These are phyloP conservation scores for Cladosporium halotolerans DNA, from an alignment of 2,329 filamentous ascomycete species.

Conservation along the genomic window DNA sequence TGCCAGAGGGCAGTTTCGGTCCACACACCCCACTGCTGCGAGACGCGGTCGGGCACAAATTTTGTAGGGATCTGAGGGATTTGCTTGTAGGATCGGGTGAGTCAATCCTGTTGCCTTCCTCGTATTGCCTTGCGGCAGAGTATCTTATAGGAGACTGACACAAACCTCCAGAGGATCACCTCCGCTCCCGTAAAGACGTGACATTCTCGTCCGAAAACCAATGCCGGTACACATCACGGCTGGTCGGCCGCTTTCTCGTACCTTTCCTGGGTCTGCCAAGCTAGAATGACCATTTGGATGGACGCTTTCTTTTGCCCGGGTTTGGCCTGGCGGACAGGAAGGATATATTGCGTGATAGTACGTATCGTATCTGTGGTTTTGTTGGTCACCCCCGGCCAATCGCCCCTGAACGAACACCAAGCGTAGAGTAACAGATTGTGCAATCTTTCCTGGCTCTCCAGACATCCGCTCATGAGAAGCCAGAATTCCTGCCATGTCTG, in stretches of 20 bases:
- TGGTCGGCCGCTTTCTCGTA: constrained; percentile 39
- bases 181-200: background rate
- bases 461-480: no score
- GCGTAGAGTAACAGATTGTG: no score
- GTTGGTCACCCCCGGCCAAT: no score
- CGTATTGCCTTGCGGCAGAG: background rate
- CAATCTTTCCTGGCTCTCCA: no score
- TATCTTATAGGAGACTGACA: constrained; percentile 27
- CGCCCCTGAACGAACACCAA: no score
- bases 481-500: no score
- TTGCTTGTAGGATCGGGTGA: constrained; percentile 39
- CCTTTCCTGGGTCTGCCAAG: constrained; percentile 19
- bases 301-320: background rate
- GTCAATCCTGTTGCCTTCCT: constrained; percentile 12
- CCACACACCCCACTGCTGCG: constrained; percentile 34
- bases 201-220: constrained; percentile 2
- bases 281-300: background rate
- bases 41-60: constrained; percentile 30
- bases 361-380: no score
- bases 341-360: no score
- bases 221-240: constrained; percentile 35
- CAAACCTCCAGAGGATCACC: constrained; percentile 10
- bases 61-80: constrained; percentile 33
- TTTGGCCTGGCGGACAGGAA: background rate
- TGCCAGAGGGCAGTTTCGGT: constrained; percentile 31